phyloP scores from a whole-genome alignment of 2,329 filamentous ascomycete genomes.

The Cercospora sp. region DNA sequence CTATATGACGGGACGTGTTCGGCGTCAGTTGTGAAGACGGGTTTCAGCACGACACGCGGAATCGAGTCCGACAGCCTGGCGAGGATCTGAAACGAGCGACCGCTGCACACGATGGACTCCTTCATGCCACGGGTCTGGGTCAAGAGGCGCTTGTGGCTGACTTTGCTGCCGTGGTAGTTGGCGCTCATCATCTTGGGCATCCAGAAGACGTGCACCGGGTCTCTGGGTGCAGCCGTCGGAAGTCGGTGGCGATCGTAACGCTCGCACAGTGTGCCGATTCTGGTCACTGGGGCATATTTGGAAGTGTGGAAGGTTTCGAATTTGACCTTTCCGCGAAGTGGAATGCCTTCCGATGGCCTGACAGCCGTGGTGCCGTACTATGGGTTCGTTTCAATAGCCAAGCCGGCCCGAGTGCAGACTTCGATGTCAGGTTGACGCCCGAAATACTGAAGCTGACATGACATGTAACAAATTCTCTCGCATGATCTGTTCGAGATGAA shows the following conservation, averaged over 20 bases:
- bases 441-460: slow-evolving; percentile 1
- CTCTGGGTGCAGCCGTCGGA: slow-evolving; percentile 2
- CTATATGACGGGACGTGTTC: background rate
- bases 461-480: background rate
- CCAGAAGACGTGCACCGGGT: background rate
- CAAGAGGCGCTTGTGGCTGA: slow-evolving; percentile 2
- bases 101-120: slow-evolving; percentile 1
- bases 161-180: background rate
- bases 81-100: slow-evolving; percentile 3
- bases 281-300: background rate
- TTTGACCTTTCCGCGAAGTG: background rate
- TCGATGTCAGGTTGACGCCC: background rate
- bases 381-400: slow-evolving; percentile 17
- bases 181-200: background rate
- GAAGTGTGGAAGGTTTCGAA: slow-evolving; percentile 7
- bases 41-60: background rate
- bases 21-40: background rate
- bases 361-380: slow-evolving; percentile 9
- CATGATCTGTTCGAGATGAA: background rate
- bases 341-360: slow-evolving; percentile 3
- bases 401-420: slow-evolving; percentile 20
- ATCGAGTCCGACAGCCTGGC: slow-evolving; percentile 5
- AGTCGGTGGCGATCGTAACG: slow-evolving; percentile 2
- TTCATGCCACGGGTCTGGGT: background rate
- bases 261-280: background rate